Evolutionary conservation across 2,329 filamentous ascomycete genomes (phyloP), one percentile per base, ranked within the genome.

Genomic region (Alternaria novae-zelandiae): DNA sequence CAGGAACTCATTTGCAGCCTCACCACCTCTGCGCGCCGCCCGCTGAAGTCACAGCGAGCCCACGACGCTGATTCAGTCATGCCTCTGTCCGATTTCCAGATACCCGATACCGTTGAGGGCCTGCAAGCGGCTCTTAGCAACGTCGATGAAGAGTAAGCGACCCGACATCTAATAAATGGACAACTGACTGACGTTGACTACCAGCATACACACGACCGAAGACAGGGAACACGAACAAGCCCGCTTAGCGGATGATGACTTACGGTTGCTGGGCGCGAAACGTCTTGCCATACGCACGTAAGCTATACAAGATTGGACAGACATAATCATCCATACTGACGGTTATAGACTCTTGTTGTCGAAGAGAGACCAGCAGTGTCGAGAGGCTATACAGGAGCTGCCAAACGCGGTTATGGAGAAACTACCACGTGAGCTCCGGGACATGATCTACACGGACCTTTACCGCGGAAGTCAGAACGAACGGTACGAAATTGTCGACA

Each of bases 21-120:
- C 4, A 2, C 3, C n/a, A 50, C 11, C 12, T 28, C 8, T 9
- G 8, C 6, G 20, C 5, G 0, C 5, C 9, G 11, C 6, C 36
- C 2, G 0, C 1, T 6, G 9, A 41, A 41, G 2, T 41, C 4
- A 41, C 1, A 41, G 9, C 4, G n/a, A 41, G 0, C 32, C 32
- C 32, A 41, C 32, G 32, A 41, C 15, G 4, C 32, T 41, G 4
- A 41, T 10, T 2, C 7, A 41, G 32, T 41, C 32, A 41, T 41
- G 32, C 30, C 30, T 36, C 30, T 32, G 30, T 32, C 30, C 30
- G 12, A 32, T 32, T 32, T 32, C 30, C 30, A 32, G 30, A 32
- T 32, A 32, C 30, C 30, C 30, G 30, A 32, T 32, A 7, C 30
- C 12, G 30, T 32, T 13, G 13, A 36, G 13, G 32, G 15, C 7